Evolutionary conservation across 768 basidiomycete species (phyloP).

Genomic region (Leccinellum rugosiceps): DNA sequence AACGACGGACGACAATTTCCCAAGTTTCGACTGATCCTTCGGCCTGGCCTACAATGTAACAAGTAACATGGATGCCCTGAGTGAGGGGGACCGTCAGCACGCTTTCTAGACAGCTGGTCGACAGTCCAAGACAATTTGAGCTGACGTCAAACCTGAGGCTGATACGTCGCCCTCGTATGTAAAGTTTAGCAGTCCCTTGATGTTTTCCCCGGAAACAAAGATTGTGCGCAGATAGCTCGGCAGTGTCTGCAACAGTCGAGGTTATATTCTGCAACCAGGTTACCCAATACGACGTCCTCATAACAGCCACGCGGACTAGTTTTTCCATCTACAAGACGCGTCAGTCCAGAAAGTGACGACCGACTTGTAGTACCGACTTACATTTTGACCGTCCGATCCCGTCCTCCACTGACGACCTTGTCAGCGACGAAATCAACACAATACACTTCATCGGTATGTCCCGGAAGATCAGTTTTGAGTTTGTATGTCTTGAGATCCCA

Average conservation of each 20-base stretch:
- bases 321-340: slow-evolving; percentile 26
- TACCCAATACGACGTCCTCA: neutral
- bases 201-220: neutral
- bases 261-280: neutral
- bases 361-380: slow-evolving; percentile 38
- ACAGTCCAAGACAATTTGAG: no score
- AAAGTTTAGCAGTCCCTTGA: neutral
- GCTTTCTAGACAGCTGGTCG: no score
- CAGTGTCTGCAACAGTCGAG: neutral
- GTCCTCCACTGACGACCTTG: slow-evolving; percentile 97
- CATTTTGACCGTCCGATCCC: slow-evolving; percentile 92
- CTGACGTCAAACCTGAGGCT: neutral
- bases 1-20: no score
- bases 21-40: no score
- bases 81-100: no score
- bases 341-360: neutral
- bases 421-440: slow-evolving; percentile 99
- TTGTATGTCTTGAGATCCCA: slow-evolving; percentile 98
- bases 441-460: slow-evolving; percentile 97
- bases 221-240: neutral
- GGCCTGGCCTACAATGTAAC: no score
- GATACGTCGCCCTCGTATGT: neutral
- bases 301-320: slow-evolving; percentile 12
- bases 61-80: no score
- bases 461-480: slow-evolving; percentile 89